phyloP scores from a whole-genome alignment of 495 filamentous ascomycete species.

The Aspergillus hancockii region DNA sequence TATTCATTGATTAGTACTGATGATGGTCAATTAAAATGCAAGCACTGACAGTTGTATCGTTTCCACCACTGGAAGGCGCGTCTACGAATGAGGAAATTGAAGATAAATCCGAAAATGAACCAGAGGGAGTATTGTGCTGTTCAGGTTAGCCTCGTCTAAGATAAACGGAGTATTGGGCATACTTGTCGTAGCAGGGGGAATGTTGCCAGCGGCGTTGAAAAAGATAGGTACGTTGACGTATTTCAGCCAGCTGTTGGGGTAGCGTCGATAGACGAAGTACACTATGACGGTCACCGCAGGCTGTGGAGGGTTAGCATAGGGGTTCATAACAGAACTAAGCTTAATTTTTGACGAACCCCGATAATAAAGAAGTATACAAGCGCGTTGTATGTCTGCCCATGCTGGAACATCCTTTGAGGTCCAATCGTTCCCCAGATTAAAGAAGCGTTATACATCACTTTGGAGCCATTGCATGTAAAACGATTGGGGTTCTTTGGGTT shows the following conservation, averaged over 20 bases:
- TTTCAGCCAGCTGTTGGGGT: conserved; percentile 36
- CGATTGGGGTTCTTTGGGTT: conserved; percentile 31
- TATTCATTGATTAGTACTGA: background rate
- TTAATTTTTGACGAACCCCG: conserved; percentile 22
- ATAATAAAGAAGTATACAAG: conserved; percentile 47
- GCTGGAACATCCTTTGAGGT: conserved; percentile 42
- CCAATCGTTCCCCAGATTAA: conserved; percentile 49
- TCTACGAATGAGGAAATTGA: conserved; percentile 60
- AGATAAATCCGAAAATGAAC: conserved; percentile 58
- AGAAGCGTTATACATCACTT: conserved; percentile 51
- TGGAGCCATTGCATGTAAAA: conserved; percentile 54
- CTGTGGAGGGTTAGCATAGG: conserved; percentile 7
- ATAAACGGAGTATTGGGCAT: background rate
- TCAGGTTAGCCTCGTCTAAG: background rate
- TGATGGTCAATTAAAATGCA: background rate
- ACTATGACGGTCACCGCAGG: conserved; percentile 30
- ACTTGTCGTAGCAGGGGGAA: conserved; percentile 43
- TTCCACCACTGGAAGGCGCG: conserved; percentile 64
- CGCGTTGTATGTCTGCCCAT: conserved; percentile 32
- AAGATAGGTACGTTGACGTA: conserved; percentile 48
- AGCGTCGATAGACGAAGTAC: conserved; percentile 38
- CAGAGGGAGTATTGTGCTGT: conserved; percentile 47
- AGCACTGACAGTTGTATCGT: conserved; percentile 57
- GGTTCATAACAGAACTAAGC: too few relatives aligned
- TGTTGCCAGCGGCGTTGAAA: conserved; percentile 40